phyloP scores from a whole-genome alignment of 208 protist genomes.

The Naegleria fowleri region DNA sequence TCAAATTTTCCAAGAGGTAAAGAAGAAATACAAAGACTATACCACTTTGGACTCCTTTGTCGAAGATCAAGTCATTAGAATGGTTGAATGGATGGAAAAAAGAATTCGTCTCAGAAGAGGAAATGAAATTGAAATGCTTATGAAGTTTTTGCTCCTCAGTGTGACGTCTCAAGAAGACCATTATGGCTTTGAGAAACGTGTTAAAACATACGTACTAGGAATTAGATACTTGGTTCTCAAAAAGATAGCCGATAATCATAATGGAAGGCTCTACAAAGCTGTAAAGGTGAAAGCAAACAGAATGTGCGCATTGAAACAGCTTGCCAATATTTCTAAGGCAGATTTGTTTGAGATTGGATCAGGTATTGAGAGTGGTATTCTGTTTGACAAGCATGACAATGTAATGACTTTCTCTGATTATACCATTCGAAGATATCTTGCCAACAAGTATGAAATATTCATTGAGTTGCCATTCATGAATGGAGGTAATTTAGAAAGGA shows the following conservation, averaged over 20 bases:
- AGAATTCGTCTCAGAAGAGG: background rate
- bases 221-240: background rate
- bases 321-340: background rate
- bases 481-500: background rate
- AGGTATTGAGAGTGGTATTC: background rate
- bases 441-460: background rate
- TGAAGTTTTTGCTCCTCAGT: background rate
- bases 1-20: background rate
- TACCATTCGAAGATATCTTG: background rate
- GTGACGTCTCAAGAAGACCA: background rate
- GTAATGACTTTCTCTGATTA: background rate
- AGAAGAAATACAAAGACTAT: background rate
- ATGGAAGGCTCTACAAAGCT: background rate
- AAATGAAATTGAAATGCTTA: constrained; percentile 2
- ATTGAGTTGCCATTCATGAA: background rate
- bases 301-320: background rate
- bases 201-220: background rate
- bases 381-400: background rate
- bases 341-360: background rate
- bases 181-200: background rate
- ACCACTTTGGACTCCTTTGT: background rate
- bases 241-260: background rate
- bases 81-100: background rate
- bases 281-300: background rate
- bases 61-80: background rate